These are phyloP conservation scores for Colletotrichum filicis DNA, from an alignment of 2,329 filamentous ascomycete species.

Conservation along the genomic window DNA sequence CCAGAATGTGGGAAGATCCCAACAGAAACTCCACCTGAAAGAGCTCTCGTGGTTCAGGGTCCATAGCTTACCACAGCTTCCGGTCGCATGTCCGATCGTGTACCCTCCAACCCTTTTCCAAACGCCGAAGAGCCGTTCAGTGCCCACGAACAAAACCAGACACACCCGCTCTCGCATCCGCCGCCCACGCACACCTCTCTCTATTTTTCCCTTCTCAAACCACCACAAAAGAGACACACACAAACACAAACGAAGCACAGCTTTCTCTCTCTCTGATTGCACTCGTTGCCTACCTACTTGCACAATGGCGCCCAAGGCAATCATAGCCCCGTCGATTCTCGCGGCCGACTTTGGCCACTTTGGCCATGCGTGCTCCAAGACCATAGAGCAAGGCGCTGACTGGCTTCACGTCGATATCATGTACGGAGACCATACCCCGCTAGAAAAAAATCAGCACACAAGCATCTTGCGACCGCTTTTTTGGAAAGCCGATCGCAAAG, in stretches of 20 bases:
- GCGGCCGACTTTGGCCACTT: slow-evolving; percentile 95
- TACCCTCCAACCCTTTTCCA: slow-evolving; percentile 18
- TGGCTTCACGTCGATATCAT: slow-evolving; percentile 97
- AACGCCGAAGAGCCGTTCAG: slow-evolving; percentile 10
- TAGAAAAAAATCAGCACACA: neutral
- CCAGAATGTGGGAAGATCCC: slow-evolving; percentile 30
- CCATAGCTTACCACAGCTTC: slow-evolving; percentile 36
- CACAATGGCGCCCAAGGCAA: slow-evolving; percentile 86
- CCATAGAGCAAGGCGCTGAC: slow-evolving; percentile 88
- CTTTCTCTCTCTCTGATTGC: neutral
- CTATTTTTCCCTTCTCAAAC: neutral
- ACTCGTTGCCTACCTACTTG: neutral
- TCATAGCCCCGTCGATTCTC: slow-evolving; percentile 98
- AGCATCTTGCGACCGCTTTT: slow-evolving; percentile 17
- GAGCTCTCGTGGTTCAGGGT: slow-evolving; percentile 35
- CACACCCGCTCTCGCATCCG: slow-evolving; percentile 22
- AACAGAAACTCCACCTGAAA: slow-evolving; percentile 24
- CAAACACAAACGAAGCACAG: neutral
- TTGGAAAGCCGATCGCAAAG: slow-evolving; percentile 2
- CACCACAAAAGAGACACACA: neutral
- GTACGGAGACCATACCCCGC: slow-evolving; percentile 49
- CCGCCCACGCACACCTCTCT: slow-evolving; percentile 22
- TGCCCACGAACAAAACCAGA: slow-evolving; percentile 19
- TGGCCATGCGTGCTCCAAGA: slow-evolving; percentile 85
- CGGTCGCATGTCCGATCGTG: slow-evolving; percentile 33